Evolutionary conservation across 331 rosid genomes (phyloP).

Genomic region (Phaseolus coccineus): DNA sequence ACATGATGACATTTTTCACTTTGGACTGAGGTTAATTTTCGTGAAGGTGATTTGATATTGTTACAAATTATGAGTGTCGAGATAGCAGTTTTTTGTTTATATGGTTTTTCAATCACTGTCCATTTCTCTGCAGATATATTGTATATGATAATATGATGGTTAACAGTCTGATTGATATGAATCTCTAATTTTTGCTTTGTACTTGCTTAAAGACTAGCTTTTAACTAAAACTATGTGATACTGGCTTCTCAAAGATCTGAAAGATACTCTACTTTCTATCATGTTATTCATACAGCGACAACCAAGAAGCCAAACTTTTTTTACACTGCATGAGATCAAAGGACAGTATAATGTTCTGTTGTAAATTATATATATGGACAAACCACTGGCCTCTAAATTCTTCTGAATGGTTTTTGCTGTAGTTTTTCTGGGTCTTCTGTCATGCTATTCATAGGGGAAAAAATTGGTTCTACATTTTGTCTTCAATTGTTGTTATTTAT

Average conservation of each 20-base stretch:
- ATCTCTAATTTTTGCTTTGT: constrained; percentile 9
- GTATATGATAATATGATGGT: no score
- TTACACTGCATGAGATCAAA: background rate
- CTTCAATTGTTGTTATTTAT: constrained; percentile 18
- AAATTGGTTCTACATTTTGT: constrained; percentile 27
- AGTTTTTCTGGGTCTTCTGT: constrained; percentile 6
- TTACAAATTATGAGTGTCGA: background rate
- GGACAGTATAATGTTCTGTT: background rate
- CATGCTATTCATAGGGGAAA: constrained; percentile 1
- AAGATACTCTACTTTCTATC: constrained; percentile 12
- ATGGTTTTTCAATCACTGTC: constrained; percentile 2
- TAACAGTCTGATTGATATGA: constrained; percentile 23
- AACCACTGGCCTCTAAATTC: background rate
- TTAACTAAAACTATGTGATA: constrained; percentile 4
- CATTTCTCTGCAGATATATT: background rate
- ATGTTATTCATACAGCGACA: constrained; percentile 7
- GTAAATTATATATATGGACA: background rate
- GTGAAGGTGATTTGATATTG: constrained; percentile 40
- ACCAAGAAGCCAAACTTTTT: constrained; percentile 9
- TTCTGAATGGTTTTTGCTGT: background rate
- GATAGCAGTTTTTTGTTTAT: background rate
- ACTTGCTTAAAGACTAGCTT: constrained; percentile 13
- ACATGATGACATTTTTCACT: constrained; percentile 33
- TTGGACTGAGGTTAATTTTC: constrained; percentile 41
- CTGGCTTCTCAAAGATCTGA: constrained; percentile 19